Percentiles rank a stretch among this genome's conserved stretches.
These are phyloP conservation scores for Aspergillus tubingensis DNA, from an alignment of 2,329 filamentous ascomycete species.

Conservation along the genomic window DNA sequence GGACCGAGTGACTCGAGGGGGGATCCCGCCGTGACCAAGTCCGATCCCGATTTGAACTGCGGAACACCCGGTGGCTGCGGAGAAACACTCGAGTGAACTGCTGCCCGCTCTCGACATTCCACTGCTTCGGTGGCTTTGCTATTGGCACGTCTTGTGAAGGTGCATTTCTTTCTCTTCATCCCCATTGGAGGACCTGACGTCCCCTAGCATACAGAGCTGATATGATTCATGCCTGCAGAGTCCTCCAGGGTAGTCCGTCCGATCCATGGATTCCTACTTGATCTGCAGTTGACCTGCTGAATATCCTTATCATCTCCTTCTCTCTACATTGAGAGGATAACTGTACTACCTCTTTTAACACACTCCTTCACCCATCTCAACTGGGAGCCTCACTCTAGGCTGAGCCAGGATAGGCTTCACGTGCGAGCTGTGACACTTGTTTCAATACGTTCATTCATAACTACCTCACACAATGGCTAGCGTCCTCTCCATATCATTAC, in stretches of 20 bases:
- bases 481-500: constrained; percentile 34
- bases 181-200: background rate
- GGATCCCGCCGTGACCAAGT: background rate
- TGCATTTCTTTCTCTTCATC: background rate
- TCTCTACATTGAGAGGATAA: background rate
- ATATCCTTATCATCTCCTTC: constrained; percentile 2
- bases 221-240: constrained; percentile 13
- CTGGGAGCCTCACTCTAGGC: background rate
- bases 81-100: constrained; percentile 2
- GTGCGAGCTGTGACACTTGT: background rate
- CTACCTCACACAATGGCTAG: constrained; percentile 33
- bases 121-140: background rate
- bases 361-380: background rate
- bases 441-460: background rate
- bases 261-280: constrained; percentile 21
- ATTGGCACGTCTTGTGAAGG: constrained; percentile 10
- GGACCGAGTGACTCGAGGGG: background rate
- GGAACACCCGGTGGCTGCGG: constrained; percentile 11
- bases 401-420: background rate
- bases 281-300: constrained; percentile 16
- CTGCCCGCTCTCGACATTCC: background rate
- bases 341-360: background rate
- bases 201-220: constrained; percentile 13
- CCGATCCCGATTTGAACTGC: constrained; percentile 5
- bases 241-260: constrained; percentile 14